phyloP scores from a whole-genome alignment of 2,329 filamentous ascomycete genomes.

The Knoxdaviesia capensis region DNA sequence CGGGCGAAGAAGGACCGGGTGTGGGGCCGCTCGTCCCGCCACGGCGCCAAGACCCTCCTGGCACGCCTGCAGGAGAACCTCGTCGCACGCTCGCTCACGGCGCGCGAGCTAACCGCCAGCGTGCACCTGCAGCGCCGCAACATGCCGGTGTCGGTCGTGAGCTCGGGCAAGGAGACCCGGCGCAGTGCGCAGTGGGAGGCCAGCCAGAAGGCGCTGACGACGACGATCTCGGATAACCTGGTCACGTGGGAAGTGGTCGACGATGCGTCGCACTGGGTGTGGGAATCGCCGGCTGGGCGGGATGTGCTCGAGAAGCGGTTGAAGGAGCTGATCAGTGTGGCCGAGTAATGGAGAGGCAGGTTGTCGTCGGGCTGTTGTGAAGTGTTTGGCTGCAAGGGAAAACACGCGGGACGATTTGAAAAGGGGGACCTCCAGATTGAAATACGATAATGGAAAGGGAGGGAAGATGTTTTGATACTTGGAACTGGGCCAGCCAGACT shows the following conservation, averaged over 20 bases:
- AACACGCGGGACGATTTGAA: no score
- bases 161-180: constrained; percentile 53
- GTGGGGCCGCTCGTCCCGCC: constrained; percentile 60
- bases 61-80: constrained; percentile 84
- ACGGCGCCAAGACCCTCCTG: constrained; percentile 69
- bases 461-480: no score
- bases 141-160: constrained; percentile 62
- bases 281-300: constrained; percentile 55
- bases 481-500: no score
- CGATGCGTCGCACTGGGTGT: constrained; percentile 70
- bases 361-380: no score
- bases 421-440: no score
- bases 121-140: constrained; percentile 59
- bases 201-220: constrained; percentile 63
- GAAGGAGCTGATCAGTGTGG: constrained; percentile 36
- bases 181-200: constrained; percentile 54
- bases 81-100: constrained; percentile 66
- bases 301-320: constrained; percentile 62
- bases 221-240: constrained; percentile 58
- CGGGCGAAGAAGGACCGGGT: constrained; percentile 67
- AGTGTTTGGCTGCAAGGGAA: no score
- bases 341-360: background rate
- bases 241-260: constrained; percentile 73
- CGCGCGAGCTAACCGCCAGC: constrained; percentile 62
- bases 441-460: no score